Conservation (phyloP, 2,329 filamentous ascomycete genomes). For the Cordyceps fumosorosea region DNA sequence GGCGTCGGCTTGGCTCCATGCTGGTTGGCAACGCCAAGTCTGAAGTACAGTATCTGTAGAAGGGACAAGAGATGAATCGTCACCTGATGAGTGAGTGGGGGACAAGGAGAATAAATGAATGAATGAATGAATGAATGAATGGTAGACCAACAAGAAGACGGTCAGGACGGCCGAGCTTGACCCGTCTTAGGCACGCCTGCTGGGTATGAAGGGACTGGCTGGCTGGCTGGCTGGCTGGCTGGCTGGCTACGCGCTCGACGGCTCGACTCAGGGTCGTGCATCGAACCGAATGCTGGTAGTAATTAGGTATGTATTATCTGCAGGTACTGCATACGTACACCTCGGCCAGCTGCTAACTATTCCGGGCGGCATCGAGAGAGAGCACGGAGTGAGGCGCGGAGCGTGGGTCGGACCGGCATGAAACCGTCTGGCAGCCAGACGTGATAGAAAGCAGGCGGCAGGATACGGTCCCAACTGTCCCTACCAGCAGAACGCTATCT, state of each 20-base stretch:
- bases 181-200: not conserved
- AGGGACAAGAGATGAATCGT: too few species aligned
- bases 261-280: constrained; percentile 1
- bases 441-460: not conserved
- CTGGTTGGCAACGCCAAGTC: too few species aligned
- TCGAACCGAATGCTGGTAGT: not conserved
- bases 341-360: not conserved
- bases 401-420: not conserved
- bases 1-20: too few species aligned
- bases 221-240: not conserved
- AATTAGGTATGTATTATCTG: too few species aligned
- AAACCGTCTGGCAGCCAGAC: not conserved
- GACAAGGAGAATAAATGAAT: too few species aligned
- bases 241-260: not conserved
- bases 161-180: not conserved
- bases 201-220: not conserved
- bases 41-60: too few species aligned
- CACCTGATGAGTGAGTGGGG: too few species aligned
- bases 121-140: not conserved
- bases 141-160: not conserved
- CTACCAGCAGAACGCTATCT: too few species aligned
- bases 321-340: not conserved
- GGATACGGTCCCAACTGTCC: not conserved
- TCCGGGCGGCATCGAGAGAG: not conserved
- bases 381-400: not conserved